Percentiles rank a stretch among this genome's conserved stretches.
Conservation (phyloP, 345 rosid genomes). For the Pistacia integerrima region DNA sequence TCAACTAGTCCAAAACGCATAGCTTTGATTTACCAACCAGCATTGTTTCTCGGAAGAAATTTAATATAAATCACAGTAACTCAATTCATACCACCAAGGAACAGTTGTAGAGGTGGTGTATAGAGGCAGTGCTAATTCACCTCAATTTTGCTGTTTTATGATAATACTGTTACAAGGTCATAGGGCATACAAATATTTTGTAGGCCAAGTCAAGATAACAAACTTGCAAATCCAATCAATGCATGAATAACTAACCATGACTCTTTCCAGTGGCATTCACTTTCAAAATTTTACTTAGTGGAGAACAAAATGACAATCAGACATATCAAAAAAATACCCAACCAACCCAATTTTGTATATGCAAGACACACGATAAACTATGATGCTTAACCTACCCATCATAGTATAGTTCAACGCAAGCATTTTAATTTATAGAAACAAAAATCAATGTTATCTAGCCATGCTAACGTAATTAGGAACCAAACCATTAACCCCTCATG, state of each 20-base stretch:
- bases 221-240: neutral
- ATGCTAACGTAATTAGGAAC: constrained; percentile 98
- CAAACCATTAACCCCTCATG: constrained; percentile 72
- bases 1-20: constrained; percentile 71
- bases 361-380: no score
- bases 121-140: neutral
- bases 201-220: neutral
- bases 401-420: no score
- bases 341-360: no score
- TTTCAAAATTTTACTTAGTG: no score
- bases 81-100: neutral
- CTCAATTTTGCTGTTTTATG: neutral
- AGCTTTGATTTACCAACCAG: constrained; percentile 33
- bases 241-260: neutral
- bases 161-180: neutral
- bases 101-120: neutral
- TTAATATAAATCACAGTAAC: neutral
- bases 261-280: neutral
- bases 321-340: no score
- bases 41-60: neutral
- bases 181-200: neutral
- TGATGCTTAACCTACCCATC: no score
- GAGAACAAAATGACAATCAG: no score
- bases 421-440: neutral
- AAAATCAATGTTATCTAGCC: neutral